Percentiles rank a stretch among this genome's conserved stretches.
phyloP scores from a whole-genome alignment of 495 filamentous ascomycete species.

The Hypomontagnella monticulosa region DNA sequence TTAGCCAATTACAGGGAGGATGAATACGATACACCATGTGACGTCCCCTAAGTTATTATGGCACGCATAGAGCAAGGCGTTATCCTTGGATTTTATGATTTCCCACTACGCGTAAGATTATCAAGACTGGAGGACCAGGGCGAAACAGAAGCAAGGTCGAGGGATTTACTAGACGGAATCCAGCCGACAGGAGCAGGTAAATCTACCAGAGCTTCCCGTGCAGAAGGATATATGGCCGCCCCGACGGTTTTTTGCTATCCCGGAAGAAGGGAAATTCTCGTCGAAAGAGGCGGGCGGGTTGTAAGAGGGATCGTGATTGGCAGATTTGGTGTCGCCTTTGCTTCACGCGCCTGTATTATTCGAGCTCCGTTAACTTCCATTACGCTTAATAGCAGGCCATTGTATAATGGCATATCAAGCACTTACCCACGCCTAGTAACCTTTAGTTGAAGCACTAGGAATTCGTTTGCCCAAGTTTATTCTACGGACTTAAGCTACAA shows the following conservation, averaged over 20 bases:
- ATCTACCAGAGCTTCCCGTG: too few species aligned
- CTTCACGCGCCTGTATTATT: conserved; percentile 27
- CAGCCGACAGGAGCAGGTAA: neutral
- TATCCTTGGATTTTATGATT: conserved; percentile 32
- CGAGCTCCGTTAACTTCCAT: conserved; percentile 9
- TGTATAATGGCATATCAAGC: conserved; percentile 11
- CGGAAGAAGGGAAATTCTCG: too few species aligned
- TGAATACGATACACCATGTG: neutral
- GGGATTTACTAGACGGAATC: neutral
- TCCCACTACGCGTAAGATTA: neutral
- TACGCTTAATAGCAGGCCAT: conserved; percentile 31
- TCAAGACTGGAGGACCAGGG: conserved; percentile 6
- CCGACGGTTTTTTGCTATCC: too few species aligned
- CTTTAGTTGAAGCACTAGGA: neutral
- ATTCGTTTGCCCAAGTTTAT: too few species aligned
- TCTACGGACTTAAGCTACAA: too few species aligned
- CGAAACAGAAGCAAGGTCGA: neutral
- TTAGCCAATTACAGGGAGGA: neutral
- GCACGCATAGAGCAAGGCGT: conserved; percentile 42
- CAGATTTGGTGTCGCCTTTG: neutral
- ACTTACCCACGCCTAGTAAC: neutral
- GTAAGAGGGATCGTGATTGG: neutral
- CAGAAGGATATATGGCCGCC: too few species aligned
- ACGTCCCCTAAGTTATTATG: conserved; percentile 8
- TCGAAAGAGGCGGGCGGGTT: too few species aligned